These are phyloP conservation scores for Crithidia acanthocephali DNA, from an alignment of 208 protist species.

Conservation along the genomic window DNA sequence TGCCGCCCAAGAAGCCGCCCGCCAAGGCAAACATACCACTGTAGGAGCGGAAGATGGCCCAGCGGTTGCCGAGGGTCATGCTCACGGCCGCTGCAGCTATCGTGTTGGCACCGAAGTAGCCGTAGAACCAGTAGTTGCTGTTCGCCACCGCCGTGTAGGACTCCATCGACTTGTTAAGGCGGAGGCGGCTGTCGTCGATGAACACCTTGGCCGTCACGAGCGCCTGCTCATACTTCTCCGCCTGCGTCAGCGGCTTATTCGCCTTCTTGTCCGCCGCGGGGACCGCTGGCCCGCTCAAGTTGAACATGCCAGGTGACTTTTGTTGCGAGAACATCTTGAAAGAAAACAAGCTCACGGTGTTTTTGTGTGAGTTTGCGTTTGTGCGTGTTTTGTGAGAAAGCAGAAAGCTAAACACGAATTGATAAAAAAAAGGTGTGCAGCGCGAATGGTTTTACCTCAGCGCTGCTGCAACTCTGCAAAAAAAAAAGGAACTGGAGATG, in stretches of 20 bases:
- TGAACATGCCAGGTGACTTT: slow-evolving; percentile 16
- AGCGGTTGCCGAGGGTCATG: slow-evolving; percentile 67
- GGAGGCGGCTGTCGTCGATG: slow-evolving; percentile 66
- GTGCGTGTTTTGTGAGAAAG: too few relatives aligned
- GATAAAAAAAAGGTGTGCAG: too few relatives aligned
- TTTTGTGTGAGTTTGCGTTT: too few relatives aligned
- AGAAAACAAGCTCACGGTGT: background rate
- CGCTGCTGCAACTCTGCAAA: too few relatives aligned
- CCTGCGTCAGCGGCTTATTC: slow-evolving; percentile 45
- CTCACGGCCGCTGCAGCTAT: slow-evolving; percentile 66
- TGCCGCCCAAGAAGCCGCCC: slow-evolving; percentile 83
- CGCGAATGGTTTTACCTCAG: too few relatives aligned
- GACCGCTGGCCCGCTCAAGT: background rate
- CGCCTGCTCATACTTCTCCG: slow-evolving; percentile 76
- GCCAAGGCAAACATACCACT: slow-evolving; percentile 75
- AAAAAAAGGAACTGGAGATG: too few relatives aligned
- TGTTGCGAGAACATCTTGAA: slow-evolving; percentile 46
- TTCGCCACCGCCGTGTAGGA: slow-evolving; percentile 63
- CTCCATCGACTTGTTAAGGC: slow-evolving; percentile 61
- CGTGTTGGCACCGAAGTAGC: slow-evolving; percentile 81
- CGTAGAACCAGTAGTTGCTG: slow-evolving; percentile 87
- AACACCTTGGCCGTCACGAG: slow-evolving; percentile 77
- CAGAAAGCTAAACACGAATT: too few relatives aligned
- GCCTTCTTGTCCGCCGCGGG: slow-evolving; percentile 22
- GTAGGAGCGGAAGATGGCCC: slow-evolving; percentile 72